Evolutionary conservation across 257 asterid species (phyloP), one percentile per base, ranked within the genome.

Genomic region (Jaltomata sinuosa): DNA sequence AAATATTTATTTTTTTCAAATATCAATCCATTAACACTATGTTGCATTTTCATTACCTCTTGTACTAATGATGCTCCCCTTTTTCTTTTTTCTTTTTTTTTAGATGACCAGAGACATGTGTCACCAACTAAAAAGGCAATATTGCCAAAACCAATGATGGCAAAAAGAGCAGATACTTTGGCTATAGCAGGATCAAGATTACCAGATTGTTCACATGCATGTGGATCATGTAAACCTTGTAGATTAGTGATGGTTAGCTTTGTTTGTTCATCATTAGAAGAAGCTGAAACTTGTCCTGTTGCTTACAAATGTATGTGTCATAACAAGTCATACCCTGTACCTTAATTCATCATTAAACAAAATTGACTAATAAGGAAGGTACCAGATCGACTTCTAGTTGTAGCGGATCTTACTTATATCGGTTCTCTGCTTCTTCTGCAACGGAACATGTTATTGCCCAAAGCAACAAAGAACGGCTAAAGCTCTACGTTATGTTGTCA

Each of bases 271-370:
- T 88, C 97, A 2, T 40, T 94, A 36, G 97, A 93, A 86, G 99
- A 95, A 88, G 98, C 99, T 12, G 99, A 95, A 88, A 90, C 97
- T 81, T 95, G 99, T 69, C 99, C 98, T 15, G 90, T 95, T 88
- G 92, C 98, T 65, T 93, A 94, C 87, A 95, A 91, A 69, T 95
- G 99, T 88, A 94, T 93, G 96, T 95, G 99, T 85, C 91, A 87
- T 76, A 94, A 92, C 92, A 96, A 92, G 85, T 94, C 99, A 15
- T 92, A 94, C 72, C 98, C 97, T 19, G 93, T 95, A 82, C 99
- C 98, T 82, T 95, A 78, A 87, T 40, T 81, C 4, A n/a, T 18
- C 50, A 32, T 0, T 27, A 29, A 11, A 62, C 12, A 59, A 11
- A n/a, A n/a, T n/a, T n/a, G n/a, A n/a, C n/a, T n/a, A n/a, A n/a